Percentiles rank a stretch among this genome's conserved stretches.
These are phyloP conservation scores for Penicillium concentricum DNA, from an alignment of 2,329 filamentous ascomycete species.

Conservation along the genomic window DNA sequence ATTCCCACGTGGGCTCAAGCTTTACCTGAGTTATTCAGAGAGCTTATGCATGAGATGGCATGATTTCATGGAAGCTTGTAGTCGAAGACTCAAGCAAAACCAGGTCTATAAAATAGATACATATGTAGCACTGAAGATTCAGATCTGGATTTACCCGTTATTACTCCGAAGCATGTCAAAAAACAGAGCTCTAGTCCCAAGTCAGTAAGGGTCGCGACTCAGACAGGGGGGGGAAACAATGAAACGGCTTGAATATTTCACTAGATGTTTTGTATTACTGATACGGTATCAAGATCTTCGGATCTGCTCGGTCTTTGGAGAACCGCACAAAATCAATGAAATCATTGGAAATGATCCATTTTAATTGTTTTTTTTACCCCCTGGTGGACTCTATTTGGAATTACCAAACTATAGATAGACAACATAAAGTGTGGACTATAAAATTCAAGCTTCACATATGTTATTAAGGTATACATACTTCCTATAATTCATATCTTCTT, in stretches of 20 bases:
- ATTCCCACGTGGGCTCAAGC: conserved; percentile 18
- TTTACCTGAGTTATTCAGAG: conserved; percentile 10
- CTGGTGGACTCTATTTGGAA: conserved; percentile 15
- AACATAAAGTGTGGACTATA: neutral
- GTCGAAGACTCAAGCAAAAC: no score
- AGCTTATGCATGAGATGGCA: neutral
- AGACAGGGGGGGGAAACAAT: neutral
- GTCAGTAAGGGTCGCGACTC: conserved; percentile 1
- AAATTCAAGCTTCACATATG: neutral
- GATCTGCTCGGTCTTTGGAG: conserved; percentile 12
- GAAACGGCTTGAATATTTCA: neutral
- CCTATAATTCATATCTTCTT: no score
- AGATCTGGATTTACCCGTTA: conserved; percentile 8
- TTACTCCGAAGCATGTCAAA: neutral
- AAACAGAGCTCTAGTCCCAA: conserved; percentile 1
- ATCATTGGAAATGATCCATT: conserved; percentile 16
- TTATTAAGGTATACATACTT: neutral
- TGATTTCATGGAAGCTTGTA: neutral
- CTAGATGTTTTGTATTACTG: conserved; percentile 8
- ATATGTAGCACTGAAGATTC: conserved; percentile 13
- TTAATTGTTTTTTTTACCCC: neutral
- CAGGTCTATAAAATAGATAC: neutral
- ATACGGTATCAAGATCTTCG: conserved; percentile 10
- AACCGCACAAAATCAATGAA: conserved; percentile 7
- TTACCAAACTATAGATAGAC: neutral